Percentiles rank a stretch among this genome's conserved stretches.
Conservation (phyloP, 805 yeast genomes). For the Metschnikowia similis region DNA sequence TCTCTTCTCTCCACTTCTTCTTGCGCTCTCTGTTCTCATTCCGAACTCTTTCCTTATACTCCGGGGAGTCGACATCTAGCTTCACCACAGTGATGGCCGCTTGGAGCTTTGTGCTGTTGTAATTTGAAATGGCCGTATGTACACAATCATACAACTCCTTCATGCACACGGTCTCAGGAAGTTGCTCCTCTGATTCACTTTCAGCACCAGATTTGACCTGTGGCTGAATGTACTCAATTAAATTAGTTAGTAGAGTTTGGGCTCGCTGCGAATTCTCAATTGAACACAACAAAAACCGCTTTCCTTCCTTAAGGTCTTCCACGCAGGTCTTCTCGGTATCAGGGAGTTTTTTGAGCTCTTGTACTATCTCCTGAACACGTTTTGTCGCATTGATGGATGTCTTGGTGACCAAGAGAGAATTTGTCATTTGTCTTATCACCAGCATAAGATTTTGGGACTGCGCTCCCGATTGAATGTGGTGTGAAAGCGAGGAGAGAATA, state of each 20-base stretch:
- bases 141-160: conserved; percentile 17
- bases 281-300: conserved; percentile 23
- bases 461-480: conserved; percentile 24
- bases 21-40: conserved; percentile 72
- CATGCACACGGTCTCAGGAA: background rate
- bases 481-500: conserved; percentile 30
- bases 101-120: conserved; percentile 18
- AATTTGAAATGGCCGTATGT: conserved; percentile 23
- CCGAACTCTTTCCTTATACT: conserved; percentile 54
- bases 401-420: conserved; percentile 22
- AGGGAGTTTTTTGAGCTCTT: conserved; percentile 14
- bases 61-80: conserved; percentile 28
- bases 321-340: conserved; percentile 24
- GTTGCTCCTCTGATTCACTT: conserved; percentile 7
- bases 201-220: background rate
- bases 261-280: conserved; percentile 10
- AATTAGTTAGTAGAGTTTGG: conserved; percentile 22
- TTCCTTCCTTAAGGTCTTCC: conserved; percentile 30
- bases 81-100: conserved; percentile 19
- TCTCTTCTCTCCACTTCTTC: conserved; percentile 79
- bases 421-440: conserved; percentile 39
- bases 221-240: conserved; percentile 12
- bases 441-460: conserved; percentile 24
- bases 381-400: conserved; percentile 10
- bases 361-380: conserved; percentile 10